Evolutionary conservation across 2,329 filamentous ascomycete genomes (phyloP).

Genomic region (Dactylellina sp.): DNA sequence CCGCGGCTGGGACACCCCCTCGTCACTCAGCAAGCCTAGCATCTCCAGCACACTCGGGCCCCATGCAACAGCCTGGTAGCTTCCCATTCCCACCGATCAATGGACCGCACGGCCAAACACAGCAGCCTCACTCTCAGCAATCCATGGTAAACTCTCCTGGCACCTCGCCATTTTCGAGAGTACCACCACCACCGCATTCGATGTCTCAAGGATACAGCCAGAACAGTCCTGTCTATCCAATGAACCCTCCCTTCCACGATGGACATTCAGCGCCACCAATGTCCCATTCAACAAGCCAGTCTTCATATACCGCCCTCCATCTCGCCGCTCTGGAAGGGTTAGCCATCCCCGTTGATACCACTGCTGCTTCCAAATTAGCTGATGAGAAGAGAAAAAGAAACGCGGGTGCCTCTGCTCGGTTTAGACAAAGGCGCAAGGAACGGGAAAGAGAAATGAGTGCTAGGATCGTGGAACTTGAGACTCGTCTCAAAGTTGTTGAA

Average conservation of each 20-base stretch:
- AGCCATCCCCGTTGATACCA: slow-evolving; percentile 79
- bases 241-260: slow-evolving; percentile 52
- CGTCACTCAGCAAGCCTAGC: slow-evolving; percentile 32
- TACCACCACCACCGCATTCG: slow-evolving; percentile 24
- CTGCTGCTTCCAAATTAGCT: slow-evolving; percentile 82
- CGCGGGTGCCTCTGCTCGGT: slow-evolving; percentile 84
- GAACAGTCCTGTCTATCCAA: slow-evolving; percentile 50
- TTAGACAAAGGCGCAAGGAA: slow-evolving; percentile 83
- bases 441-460: slow-evolving; percentile 79
- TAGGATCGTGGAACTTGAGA: slow-evolving; percentile 75
- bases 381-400: slow-evolving; percentile 89
- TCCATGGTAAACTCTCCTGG: slow-evolving; percentile 38
- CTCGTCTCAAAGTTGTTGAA: slow-evolving; percentile 68
- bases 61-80: slow-evolving; percentile 35
- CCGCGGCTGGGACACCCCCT: slow-evolving; percentile 40
- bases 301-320: slow-evolving; percentile 29
- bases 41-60: slow-evolving; percentile 28
- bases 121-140: slow-evolving; percentile 26
- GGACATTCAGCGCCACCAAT: slow-evolving; percentile 47
- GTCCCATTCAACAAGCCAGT: slow-evolving; percentile 38
- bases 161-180: slow-evolving; percentile 49
- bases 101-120: slow-evolving; percentile 32
- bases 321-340: slow-evolving; percentile 66
- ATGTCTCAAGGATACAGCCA: slow-evolving; percentile 40
- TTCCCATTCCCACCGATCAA: slow-evolving; percentile 54